Base-by-base conservation (phyloP, 257 asterid genomes). In the Nicotiana tabacum region DNA sequence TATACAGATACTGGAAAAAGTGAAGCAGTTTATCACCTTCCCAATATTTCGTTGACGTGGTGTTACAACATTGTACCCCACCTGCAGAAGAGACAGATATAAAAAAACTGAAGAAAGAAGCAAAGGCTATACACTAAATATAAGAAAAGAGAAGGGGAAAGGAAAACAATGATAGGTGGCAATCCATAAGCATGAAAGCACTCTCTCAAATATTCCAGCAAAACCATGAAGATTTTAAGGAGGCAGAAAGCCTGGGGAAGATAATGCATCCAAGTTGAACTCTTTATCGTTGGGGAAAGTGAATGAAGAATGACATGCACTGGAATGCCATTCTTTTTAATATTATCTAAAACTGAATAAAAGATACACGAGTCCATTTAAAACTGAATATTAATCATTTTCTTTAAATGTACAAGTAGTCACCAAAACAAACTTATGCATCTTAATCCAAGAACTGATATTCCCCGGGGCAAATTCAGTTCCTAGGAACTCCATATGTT, bases 61-160 rank as follows among this genome's bases (percentile, higher is more conserved):
- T 11, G 95, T 91, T 43, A 87, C 88, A 77, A 92, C 97, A 55
- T 83, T 86, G 83, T 91, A 92, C 65, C 97, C 95, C 84, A 92
- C 92, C 97, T 92, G 83, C 66, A 84, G 87, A 74, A 87, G 30
- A 86, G 68, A 48, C 48, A 58, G 43, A 79, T 12, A 48, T 85
- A 64, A 83, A 58, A 74, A 37, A 67, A 13, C 60, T 32, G 48
- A 81, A 55, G 6, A 11, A 30, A 78, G 24, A 72, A 77, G 29
- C 17, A 51, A 72, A 30, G 48, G 43, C 37, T 18, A 32, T 24
- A 68, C 56, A 12, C 12, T 11, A 6, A 24, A 35, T 43, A 65
- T 46, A 77, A 82, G 29, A 46, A 6, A 66, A 27, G 0, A 9
- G 16, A 48, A 24, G 16, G 53, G 16, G 15, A 12, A 15, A 79